Conservation (phyloP, 345 rosid genomes). For the Lumnitzera littorea region DNA sequence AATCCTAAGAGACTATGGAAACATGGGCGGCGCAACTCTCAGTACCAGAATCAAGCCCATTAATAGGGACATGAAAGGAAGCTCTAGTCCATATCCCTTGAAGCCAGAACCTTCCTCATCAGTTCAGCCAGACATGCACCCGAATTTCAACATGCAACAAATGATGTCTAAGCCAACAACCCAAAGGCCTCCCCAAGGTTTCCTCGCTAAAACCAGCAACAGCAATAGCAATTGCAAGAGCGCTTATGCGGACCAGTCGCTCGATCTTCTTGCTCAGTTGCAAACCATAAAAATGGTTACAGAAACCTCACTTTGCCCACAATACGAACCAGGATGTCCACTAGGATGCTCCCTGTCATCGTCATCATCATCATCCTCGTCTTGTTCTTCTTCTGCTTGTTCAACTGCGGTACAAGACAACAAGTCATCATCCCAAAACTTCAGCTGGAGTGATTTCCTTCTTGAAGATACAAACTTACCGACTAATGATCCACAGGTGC, state of each 20-base stretch:
- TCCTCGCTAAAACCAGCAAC: neutral
- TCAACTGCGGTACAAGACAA: conserved; percentile 45
- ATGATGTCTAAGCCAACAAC: neutral
- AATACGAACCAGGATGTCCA: conserved; percentile 11
- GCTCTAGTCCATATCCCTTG: neutral
- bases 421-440: conserved; percentile 18
- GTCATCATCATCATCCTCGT: conserved; percentile 24
- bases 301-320: conserved; percentile 32
- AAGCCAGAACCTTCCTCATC: neutral
- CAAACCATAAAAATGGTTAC: conserved; percentile 69
- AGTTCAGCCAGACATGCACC: conserved; percentile 8
- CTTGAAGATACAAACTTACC: conserved; percentile 44
- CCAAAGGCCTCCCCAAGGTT: too few relatives aligned
- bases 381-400: conserved; percentile 40
- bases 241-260: conserved; percentile 17
- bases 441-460: conserved; percentile 81
- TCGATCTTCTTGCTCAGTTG: conserved; percentile 64
- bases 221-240: conserved; percentile 3
- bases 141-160: conserved; percentile 2
- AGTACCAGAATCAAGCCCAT: conserved; percentile 38
- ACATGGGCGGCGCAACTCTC: conserved; percentile 52
- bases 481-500: conserved; percentile 15
- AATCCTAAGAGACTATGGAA: conserved; percentile 78
- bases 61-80: conserved; percentile 30
- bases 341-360: conserved; percentile 20